Base-by-base conservation (phyloP, 1,139 yeast genomes). In the Pichia inconspicua region DNA sequence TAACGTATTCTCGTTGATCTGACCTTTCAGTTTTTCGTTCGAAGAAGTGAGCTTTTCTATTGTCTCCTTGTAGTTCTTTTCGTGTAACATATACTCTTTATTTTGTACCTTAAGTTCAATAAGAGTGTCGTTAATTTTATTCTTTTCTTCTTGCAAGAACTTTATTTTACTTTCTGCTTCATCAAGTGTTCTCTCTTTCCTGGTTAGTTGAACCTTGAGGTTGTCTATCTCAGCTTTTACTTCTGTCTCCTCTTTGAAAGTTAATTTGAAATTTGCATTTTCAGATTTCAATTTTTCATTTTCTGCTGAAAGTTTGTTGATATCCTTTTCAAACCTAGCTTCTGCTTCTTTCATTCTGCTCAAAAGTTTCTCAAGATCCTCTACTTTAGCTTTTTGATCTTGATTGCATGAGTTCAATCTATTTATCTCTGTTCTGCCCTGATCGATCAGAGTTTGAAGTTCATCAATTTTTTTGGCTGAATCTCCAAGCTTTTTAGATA, bases 21-120 rank as follows among this genome's bases (percentile, higher is more conserved):
- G 62, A 55, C 54, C 70, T 63, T 52, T 73, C 69, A 53, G 65
- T 52, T 31, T 69, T 58, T 48, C 72, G 55, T 59, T 76, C 72
- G 52, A 68, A 27, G 70, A 71, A 17, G 70, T 58, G 38, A 75
- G 57, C 15, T 65, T 67, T 30, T 65, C 67, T 56, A 73, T 75
- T 40, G 69, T 71, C 22, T 66, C 68, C n/a, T 64, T 52, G 42
- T 69, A 60, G 0, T 63, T 52, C 47, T 63, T 65, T 53, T 71
- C 71, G 31, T 64, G 63, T 11, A 58, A 55, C 41, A 73, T 75
- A 19, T 75, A 60, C 40, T 75, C 76, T 40, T 67, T 70, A 42
- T 73, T 67, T 37, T 73, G 69, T 22, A 68, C 69, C 47, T 69
- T 72, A 42, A 77, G 63, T 37, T 74, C 75, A 30, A 71, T 67